A percentile compares a stretch with the other conserved stretches of the same genome.
Conservation (phyloP, 2,329 filamentous ascomycete genomes). For the Fusarium sp. region DNA sequence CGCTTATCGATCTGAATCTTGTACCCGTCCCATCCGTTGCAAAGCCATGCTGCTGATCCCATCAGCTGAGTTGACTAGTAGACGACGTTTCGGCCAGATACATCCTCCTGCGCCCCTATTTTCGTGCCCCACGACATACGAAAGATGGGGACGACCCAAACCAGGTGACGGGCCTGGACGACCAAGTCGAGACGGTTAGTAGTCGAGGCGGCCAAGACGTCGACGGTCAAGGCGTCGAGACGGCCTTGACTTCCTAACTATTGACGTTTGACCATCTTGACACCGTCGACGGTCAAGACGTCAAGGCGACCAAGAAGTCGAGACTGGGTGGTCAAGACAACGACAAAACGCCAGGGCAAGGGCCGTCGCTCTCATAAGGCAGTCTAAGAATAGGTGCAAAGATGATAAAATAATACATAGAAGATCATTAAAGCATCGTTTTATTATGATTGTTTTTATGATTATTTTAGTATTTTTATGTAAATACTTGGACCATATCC, state of each 20-base stretch:
- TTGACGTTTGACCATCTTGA: too few species aligned
- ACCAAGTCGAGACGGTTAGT: neutral
- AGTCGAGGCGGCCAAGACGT: too few species aligned
- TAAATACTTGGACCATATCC: neutral
- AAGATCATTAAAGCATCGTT: neutral
- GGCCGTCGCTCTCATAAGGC: neutral
- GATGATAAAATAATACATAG: neutral
- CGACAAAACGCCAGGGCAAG: neutral
- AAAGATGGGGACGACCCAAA: neutral
- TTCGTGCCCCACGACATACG: neutral
- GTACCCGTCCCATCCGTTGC: neutral
- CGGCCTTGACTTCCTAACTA: too few species aligned
- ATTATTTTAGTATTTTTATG: neutral
- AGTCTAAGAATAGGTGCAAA: neutral
- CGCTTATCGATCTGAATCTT: conserved; percentile 16
- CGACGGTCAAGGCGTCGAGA: too few species aligned
- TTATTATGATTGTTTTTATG: neutral
- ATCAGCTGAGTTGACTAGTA: neutral
- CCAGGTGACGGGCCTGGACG: neutral
- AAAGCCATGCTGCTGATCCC: neutral
- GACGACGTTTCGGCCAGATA: neutral
- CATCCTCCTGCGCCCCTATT: neutral
- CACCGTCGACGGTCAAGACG: neutral
- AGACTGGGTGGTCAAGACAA: neutral
- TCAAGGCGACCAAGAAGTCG: neutral